These are phyloP conservation scores for Astrothelium macrocarpum DNA, from an alignment of 495 filamentous ascomycete genomes.

Conservation along the genomic window DNA sequence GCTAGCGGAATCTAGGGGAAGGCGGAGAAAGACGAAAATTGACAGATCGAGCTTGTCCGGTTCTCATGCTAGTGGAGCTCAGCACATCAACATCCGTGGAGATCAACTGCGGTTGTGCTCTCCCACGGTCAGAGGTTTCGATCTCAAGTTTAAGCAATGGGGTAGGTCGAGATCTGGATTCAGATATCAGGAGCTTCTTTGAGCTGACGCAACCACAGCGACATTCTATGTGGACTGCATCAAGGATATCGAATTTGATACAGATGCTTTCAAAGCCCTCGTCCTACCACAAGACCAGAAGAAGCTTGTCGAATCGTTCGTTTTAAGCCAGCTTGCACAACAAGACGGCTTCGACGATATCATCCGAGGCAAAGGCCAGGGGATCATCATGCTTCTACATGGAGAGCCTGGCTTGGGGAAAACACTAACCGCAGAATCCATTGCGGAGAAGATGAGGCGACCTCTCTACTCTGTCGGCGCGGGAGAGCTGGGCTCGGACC, in stretches of 20 bases:
- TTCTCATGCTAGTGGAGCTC: neutral
- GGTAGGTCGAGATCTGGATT: too few species aligned
- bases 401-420: conserved; percentile 52
- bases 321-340: conserved; percentile 33
- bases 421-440: conserved; percentile 45
- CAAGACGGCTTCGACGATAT: conserved; percentile 17
- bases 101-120: neutral
- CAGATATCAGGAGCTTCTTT: too few species aligned
- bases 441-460: conserved; percentile 43
- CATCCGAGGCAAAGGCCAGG: conserved; percentile 28
- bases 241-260: conserved; percentile 35
- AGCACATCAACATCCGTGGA: neutral
- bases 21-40: too few species aligned
- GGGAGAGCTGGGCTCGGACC: conserved; percentile 42
- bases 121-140: neutral
- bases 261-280: conserved; percentile 45
- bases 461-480: conserved; percentile 48
- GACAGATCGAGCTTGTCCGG: too few species aligned
- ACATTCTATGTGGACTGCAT: neutral
- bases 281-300: conserved; percentile 45
- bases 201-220: too few species aligned
- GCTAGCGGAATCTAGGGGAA: too few species aligned
- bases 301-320: conserved; percentile 44
- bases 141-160: neutral
- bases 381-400: conserved; percentile 48